phyloP scores from a whole-genome alignment of 192 early-diverging fungal genomes.

The Cetraspora pellucida region DNA sequence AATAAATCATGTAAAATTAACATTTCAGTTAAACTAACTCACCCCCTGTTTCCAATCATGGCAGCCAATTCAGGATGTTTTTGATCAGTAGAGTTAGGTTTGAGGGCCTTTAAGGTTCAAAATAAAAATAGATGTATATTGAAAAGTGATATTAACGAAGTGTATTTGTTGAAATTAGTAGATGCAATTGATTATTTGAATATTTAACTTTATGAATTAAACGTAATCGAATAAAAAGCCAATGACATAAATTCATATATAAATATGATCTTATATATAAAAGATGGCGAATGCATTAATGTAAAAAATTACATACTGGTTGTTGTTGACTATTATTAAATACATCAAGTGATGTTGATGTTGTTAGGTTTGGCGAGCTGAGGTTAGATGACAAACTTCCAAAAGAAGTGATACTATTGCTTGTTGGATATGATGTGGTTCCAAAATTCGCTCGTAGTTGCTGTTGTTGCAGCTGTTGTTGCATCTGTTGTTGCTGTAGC shows the following conservation, averaged over 20 bases:
- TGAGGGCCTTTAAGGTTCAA: background rate
- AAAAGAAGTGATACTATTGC: background rate
- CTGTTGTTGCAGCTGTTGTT: slow-evolving; percentile 3
- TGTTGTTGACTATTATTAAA: background rate
- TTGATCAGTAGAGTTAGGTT: slow-evolving; percentile 1
- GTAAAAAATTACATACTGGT: background rate
- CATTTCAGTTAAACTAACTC: background rate
- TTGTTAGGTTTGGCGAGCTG: slow-evolving; percentile 6
- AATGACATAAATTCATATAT: no score
- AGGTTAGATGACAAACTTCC: background rate
- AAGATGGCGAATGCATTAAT: background rate
- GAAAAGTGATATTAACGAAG: background rate
- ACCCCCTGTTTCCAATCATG: background rate
- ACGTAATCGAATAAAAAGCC: no score
- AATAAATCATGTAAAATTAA: background rate
- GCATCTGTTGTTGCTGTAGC: slow-evolving; percentile 24
- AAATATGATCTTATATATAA: no score
- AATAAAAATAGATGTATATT: background rate
- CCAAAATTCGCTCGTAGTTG: background rate
- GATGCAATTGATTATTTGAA: no score
- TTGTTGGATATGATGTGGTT: background rate
- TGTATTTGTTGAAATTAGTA: no score
- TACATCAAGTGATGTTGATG: background rate
- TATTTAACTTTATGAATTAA: no score
- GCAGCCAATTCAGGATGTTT: slow-evolving; percentile 15